These are phyloP conservation scores for Lepraria neglecta DNA, from an alignment of 495 filamentous ascomycete genomes.

Conservation along the genomic window DNA sequence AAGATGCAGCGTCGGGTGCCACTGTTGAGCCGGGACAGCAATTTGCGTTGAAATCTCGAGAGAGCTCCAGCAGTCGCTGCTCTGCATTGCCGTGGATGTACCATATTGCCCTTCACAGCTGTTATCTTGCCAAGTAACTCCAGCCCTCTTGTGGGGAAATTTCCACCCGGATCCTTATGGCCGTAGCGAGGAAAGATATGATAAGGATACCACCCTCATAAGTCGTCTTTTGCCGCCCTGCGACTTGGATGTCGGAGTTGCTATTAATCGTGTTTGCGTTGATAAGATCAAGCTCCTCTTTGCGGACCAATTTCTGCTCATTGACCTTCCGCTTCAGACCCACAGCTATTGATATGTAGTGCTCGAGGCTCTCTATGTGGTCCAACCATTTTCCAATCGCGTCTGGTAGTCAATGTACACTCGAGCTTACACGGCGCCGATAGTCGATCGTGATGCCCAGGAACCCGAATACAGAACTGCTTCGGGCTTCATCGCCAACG, in stretches of 20 bases:
- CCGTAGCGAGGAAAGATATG: not conserved
- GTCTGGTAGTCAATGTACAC: too few species aligned
- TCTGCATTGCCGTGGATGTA: not conserved
- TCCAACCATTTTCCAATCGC: too few species aligned
- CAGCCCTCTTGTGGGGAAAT: not conserved
- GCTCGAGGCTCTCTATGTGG: too few species aligned
- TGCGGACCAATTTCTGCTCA: too few species aligned
- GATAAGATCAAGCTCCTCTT: too few species aligned
- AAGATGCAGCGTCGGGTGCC: not conserved
- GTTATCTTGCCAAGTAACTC: slow-evolving; percentile 11
- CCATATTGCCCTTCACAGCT: not conserved
- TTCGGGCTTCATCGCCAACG: not conserved
- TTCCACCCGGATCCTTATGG: not conserved
- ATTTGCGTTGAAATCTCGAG: not conserved
- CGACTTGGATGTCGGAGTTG: too few species aligned
- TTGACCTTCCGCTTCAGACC: too few species aligned
- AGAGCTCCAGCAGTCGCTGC: not conserved
- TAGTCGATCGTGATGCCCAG: not conserved
- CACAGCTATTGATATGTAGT: too few species aligned
- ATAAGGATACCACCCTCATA: not conserved
- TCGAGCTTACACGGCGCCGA: not conserved
- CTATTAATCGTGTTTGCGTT: too few species aligned
- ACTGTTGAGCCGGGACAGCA: not conserved
- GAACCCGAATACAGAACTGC: not conserved
- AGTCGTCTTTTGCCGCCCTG: not conserved